Percentiles rank a stretch among this genome's conserved stretches.
Conservation (phyloP, 192 early-diverging fungal genomes). For the Glomus cerebriforme region DNA sequence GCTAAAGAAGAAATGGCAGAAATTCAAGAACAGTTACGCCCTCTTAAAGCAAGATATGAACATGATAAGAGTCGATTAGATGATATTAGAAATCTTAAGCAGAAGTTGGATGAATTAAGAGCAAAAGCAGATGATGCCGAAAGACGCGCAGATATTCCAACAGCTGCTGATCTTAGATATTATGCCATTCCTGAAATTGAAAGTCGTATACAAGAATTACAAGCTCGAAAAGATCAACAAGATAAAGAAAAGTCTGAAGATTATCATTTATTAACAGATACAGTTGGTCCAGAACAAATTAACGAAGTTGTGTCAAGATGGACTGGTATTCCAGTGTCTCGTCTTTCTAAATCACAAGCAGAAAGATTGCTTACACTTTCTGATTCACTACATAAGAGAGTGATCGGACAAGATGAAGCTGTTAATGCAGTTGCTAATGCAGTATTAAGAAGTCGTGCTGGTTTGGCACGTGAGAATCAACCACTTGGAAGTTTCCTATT, state of each 20-base stretch:
- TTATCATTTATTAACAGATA: conserved; percentile 73
- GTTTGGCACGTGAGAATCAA: conserved; percentile 74
- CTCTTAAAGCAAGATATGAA: conserved; percentile 84
- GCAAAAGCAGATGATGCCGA: conserved; percentile 86
- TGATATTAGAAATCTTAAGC: conserved; percentile 81
- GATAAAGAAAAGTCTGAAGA: conserved; percentile 54
- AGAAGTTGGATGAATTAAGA: conserved; percentile 87
- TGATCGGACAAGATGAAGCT: conserved; percentile 92
- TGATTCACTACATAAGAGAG: conserved; percentile 76
- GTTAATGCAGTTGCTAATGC: conserved; percentile 92
- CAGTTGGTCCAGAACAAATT: conserved; percentile 90
- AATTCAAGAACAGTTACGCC: conserved; percentile 85
- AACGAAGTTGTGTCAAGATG: conserved; percentile 92
- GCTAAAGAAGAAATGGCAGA: conserved; percentile 82
- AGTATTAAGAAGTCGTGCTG: conserved; percentile 86
- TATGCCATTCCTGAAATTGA: conserved; percentile 91
- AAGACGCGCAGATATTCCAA: conserved; percentile 76
- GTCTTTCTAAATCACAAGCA: conserved; percentile 82
- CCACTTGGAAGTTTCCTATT: conserved; percentile 95
- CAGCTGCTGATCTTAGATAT: conserved; percentile 92
- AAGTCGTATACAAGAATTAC: conserved; percentile 72
- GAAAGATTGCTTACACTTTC: conserved; percentile 82
- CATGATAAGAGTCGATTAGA: conserved; percentile 85
- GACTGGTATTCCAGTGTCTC: conserved; percentile 96
- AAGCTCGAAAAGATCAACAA: conserved; percentile 64